These are phyloP conservation scores for Yamagishiella unicocca DNA, from an alignment of 139 green algal genomes.

Conservation along the genomic window DNA sequence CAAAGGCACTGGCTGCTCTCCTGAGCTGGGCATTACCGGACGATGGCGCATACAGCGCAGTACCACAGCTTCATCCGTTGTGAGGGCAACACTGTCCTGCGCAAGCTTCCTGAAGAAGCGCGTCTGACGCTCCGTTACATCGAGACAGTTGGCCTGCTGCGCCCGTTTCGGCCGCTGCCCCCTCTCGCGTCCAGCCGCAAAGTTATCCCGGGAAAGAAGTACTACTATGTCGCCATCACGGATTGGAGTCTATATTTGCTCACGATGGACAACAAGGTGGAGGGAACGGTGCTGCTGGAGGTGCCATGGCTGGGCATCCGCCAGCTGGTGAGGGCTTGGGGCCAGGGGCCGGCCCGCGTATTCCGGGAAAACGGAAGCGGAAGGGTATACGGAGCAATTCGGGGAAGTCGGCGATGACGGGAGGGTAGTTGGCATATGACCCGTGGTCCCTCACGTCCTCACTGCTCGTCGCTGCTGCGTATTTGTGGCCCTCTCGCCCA, in stretches of 20 bases:
- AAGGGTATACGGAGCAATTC: neutral
- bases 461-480: neutral
- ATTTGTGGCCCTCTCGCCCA: neutral
- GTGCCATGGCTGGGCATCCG: constrained; percentile 46
- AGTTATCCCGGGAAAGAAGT: constrained; percentile 23
- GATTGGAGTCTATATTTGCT: constrained; percentile 46
- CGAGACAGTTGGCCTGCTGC: constrained; percentile 41
- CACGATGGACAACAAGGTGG: constrained; percentile 28
- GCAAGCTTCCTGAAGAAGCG: constrained; percentile 31
- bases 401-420: too few relatives aligned
- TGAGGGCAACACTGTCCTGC: constrained; percentile 36
- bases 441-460: neutral
- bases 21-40: neutral
- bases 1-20: neutral
- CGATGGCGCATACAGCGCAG: constrained; percentile 32
- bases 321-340: constrained; percentile 9
- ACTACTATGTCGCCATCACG: constrained; percentile 41
- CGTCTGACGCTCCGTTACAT: constrained; percentile 40
- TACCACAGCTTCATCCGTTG: constrained; percentile 38
- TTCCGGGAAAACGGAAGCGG: neutral
- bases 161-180: constrained; percentile 19
- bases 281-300: constrained; percentile 44
- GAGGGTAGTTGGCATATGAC: too few relatives aligned
- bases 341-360: neutral
- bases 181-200: constrained; percentile 26